A percentile compares a stretch with the other conserved stretches of the same genome.
Evolutionary conservation across 164 flowering plant genomes (phyloP).

Genomic region (Annona squamosa): DNA sequence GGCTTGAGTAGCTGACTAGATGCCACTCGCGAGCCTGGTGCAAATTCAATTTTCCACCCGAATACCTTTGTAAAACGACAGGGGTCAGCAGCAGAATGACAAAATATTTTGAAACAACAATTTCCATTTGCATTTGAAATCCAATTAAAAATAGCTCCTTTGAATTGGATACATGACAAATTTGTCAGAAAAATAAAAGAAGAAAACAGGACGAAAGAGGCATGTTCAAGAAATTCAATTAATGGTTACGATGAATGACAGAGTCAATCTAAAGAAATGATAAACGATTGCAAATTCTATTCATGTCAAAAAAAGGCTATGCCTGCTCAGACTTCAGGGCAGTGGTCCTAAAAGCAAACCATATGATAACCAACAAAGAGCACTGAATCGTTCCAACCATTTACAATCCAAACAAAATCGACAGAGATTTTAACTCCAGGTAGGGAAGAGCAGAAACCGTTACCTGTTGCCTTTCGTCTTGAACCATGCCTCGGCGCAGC

Average conservation of each 20-base stretch:
- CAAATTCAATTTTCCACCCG: background rate
- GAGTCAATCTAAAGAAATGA: background rate
- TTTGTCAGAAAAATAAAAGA: background rate
- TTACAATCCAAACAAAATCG: background rate
- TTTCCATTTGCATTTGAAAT: background rate
- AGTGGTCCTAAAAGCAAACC: background rate
- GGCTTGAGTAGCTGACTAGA: background rate
- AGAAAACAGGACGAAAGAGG: background rate
- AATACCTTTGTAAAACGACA: background rate
- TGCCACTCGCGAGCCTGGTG: background rate
- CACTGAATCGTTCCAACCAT: background rate
- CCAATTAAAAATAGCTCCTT: background rate
- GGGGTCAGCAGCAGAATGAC: background rate
- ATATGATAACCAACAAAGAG: background rate
- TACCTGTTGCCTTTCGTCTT: slow-evolving; percentile 86
- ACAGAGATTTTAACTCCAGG: background rate
- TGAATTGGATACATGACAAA: background rate
- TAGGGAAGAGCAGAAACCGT: background rate
- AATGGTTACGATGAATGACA: background rate
- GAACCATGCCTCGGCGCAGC: slow-evolving; percentile 92
- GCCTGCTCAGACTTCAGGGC: background rate
- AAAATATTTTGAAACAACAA: background rate
- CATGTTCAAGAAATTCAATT: background rate
- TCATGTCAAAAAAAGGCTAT: background rate
- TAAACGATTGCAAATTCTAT: background rate